These are phyloP conservation scores for Borealophlyctis nickersoniae DNA, from an alignment of 192 early-diverging fungal species.

Conservation along the genomic window DNA sequence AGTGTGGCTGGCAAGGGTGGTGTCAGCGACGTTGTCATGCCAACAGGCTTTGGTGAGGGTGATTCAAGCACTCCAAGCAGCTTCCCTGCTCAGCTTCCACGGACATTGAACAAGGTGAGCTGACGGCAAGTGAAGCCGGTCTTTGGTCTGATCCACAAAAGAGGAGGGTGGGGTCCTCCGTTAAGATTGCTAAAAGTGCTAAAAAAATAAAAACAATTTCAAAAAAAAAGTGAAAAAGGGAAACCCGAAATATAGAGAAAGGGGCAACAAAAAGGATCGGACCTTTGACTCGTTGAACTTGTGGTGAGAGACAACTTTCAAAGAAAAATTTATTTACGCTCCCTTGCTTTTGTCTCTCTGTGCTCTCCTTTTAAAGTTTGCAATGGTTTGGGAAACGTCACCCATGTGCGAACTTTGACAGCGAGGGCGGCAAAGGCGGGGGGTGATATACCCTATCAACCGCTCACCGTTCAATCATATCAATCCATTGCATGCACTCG, in stretches of 20 bases:
- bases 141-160: too few relatives aligned
- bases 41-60: too few relatives aligned
- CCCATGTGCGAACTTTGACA: not conserved
- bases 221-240: slow-evolving; percentile 8
- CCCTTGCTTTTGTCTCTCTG: not conserved
- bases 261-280: slow-evolving; percentile 13
- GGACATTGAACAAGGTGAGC: too few relatives aligned
- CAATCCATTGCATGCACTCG: not conserved
- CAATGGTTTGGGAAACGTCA: not conserved
- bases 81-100: too few relatives aligned
- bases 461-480: too few relatives aligned
- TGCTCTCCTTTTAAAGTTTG: not conserved
- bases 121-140: too few relatives aligned
- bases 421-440: too few relatives aligned
- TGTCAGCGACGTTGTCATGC: too few relatives aligned
- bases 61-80: too few relatives aligned
- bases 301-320: not conserved
- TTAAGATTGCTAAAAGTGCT: not conserved
- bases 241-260: slow-evolving; percentile 12
- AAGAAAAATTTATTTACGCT: not conserved
- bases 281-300: too few relatives aligned
- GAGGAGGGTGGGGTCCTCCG: not conserved
- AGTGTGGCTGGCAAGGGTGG: too few relatives aligned
- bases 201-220: slow-evolving; percentile 21
- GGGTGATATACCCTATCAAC: too few relatives aligned